phyloP scores from a whole-genome alignment of 2,329 filamentous ascomycete species.

The Apiospora arundinis region DNA sequence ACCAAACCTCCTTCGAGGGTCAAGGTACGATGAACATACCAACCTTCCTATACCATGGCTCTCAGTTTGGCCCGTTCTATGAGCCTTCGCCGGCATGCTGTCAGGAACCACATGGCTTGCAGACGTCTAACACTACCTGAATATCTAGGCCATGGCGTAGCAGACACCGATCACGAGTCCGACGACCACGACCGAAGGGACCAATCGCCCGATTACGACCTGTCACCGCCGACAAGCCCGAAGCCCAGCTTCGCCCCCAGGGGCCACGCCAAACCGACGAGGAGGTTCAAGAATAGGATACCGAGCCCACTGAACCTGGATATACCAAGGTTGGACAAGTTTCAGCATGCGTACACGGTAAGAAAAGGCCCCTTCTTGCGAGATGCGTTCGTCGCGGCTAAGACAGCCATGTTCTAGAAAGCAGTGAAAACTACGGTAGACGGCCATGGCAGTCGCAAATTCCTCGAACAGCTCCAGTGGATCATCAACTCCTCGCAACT shows the following conservation, averaged over 20 bases:
- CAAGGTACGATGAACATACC: conserved; percentile 24
- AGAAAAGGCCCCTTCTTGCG: conserved; percentile 5
- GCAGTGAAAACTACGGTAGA: conserved; percentile 43
- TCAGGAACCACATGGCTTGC: conserved; percentile 21
- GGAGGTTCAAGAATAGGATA: conserved; percentile 38
- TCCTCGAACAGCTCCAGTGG: conserved; percentile 42
- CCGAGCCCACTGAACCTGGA: conserved; percentile 35
- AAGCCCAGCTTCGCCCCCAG: conserved; percentile 41
- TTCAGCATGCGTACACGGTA: conserved; percentile 35
- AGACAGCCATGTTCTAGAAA: conserved; percentile 27
- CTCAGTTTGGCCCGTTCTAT: conserved; percentile 2
- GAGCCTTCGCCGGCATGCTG: conserved; percentile 20
- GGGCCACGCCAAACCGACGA: conserved; percentile 39
- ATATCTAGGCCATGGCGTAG: conserved; percentile 23
- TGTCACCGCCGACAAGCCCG: conserved; percentile 39
- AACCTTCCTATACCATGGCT: not conserved
- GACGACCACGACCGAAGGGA: conserved; percentile 22
- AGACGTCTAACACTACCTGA: conserved; percentile 20
- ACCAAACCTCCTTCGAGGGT: conserved; percentile 25
- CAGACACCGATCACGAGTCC: conserved; percentile 21
- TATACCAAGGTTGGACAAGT: conserved; percentile 32
- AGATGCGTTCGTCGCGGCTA: conserved; percentile 13
- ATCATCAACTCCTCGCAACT: conserved; percentile 42
- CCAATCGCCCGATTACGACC: conserved; percentile 29
- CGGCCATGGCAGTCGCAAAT: conserved; percentile 38